These are phyloP conservation scores for Amylostereum areolatum DNA, from an alignment of 1,284 basidiomycete genomes.

Conservation along the genomic window DNA sequence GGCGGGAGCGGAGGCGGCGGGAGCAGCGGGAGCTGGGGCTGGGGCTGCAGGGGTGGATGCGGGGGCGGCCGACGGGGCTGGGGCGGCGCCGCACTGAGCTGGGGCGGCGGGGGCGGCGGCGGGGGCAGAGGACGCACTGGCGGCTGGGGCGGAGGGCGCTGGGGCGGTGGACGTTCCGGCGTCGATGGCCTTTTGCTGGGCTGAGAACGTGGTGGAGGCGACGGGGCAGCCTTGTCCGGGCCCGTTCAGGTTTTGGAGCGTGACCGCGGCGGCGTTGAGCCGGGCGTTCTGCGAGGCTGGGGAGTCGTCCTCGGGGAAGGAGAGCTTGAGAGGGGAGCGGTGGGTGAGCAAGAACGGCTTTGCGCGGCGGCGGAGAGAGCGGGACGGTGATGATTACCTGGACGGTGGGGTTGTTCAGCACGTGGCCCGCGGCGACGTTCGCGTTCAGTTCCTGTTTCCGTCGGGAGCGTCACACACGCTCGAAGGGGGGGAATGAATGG, in stretches of 20 bases:
- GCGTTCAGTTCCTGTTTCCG: slow-evolving; percentile 35
- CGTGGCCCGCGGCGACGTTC: slow-evolving; percentile 50
- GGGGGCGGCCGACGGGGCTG: slow-evolving; percentile 4
- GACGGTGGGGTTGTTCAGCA: slow-evolving; percentile 48
- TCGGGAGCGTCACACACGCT: too few species aligned
- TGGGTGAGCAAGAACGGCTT: too few species aligned
- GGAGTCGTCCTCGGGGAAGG: slow-evolving; percentile 1
- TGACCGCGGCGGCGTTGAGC: slow-evolving; percentile 3
- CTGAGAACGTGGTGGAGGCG: slow-evolving; percentile 27
- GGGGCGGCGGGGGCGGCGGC: slow-evolving; percentile 4
- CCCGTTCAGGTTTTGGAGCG: slow-evolving; percentile 4
- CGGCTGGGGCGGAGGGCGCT: slow-evolving; percentile 6
- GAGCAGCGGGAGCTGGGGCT: not conserved
- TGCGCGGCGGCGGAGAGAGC: too few species aligned
- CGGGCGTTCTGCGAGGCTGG: slow-evolving; percentile 4
- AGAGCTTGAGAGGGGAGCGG: not conserved
- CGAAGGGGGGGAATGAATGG: not conserved
- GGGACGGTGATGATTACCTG: slow-evolving; percentile 21
- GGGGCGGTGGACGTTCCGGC: slow-evolving; percentile 7
- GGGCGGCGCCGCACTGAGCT: not conserved
- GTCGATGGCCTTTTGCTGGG: slow-evolving; percentile 24
- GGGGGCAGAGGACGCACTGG: not conserved
- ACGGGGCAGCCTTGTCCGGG: slow-evolving; percentile 12
- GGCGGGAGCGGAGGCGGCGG: slow-evolving; percentile 1
- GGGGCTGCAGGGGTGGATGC: slow-evolving; percentile 5